A percentile compares a stretch with the other conserved stretches of the same genome.
Conservation (phyloP, 805 yeast genomes). For the Wickerhamiella australiensis region DNA sequence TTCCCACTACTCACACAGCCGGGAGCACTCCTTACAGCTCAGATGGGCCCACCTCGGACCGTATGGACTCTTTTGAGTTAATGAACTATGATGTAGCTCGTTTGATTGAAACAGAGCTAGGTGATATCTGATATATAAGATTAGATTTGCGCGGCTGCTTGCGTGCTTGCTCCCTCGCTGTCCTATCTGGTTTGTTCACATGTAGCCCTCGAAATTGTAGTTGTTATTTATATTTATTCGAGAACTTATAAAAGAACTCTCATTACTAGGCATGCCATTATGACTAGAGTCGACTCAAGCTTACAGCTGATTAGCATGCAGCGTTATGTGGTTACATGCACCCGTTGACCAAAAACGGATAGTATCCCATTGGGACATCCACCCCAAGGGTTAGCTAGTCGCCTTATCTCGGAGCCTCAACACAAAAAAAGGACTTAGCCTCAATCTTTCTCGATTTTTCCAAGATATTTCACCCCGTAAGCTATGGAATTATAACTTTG, state of each 20-base stretch:
- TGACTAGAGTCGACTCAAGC: too few species aligned
- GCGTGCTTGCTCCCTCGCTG: too few species aligned
- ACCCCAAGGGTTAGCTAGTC: background rate
- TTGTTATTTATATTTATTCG: too few species aligned
- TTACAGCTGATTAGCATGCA: background rate
- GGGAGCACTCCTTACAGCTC: too few species aligned
- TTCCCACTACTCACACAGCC: background rate
- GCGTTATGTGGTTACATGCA: background rate
- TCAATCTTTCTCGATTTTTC: background rate
- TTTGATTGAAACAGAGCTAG: background rate
- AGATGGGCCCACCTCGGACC: background rate
- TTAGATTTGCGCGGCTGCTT: too few species aligned
- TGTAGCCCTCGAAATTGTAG: background rate
- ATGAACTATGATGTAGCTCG: slow-evolving; percentile 1
- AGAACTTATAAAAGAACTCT: too few species aligned
- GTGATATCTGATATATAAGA: too few species aligned
- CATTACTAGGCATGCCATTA: too few species aligned
- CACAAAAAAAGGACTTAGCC: background rate
- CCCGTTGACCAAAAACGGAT: background rate
- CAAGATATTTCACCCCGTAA: background rate
- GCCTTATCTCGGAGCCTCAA: background rate
- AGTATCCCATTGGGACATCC: background rate
- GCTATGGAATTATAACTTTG: background rate
- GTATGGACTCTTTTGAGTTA: background rate
- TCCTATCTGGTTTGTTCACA: too few species aligned